Evolutionary conservation across 148 eudicot genomes (phyloP), one percentile per base, ranked within the genome.

Genomic region (Diospyros lotus): DNA sequence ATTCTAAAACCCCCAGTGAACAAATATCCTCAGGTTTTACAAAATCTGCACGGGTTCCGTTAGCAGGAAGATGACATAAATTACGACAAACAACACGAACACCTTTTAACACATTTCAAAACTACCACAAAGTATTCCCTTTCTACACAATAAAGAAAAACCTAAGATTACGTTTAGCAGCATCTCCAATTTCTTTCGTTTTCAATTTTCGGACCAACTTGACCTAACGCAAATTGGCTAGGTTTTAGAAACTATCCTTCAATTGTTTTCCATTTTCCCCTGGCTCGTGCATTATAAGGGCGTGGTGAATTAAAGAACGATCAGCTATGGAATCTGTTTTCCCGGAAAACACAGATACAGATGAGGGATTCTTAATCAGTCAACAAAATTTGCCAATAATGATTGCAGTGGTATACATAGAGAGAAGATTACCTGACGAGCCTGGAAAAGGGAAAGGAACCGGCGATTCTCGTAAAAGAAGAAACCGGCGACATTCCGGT

Each of bases 361-460:
- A 12, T 45, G 10, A n/a, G n/a, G 3, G 60, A 2, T 6, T 9
- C 2, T 53, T 13, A 53, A 17, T n/a, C 15, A 58, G 9, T 14
- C 61, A 14, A 14, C 28, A 28, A 28, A 28, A 28, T 28, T 28
- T 28, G 28, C 28, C 28, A 28, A 28, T 28, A 28, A 28, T 28
- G 28, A 0, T 28, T 28, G 28, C 28, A 28, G 28, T 28, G 28
- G n/a, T 68, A 51, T 1, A n/a, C 11, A 53, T 39, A 51, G 28
- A 54, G n/a, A 6, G n/a, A 55, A 15, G 50, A 42, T 66, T 77
- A 90, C 94, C 94, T 89, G 86, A 91, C 80, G 72, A 91, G 48
- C 48, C 88, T 77, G 72, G 94, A 83, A 41, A 89, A 89, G 50
- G 97, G 94, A 12, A 89, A 71, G 18, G 88, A 86, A 63, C 46